Percentiles rank a stretch among this genome's conserved stretches.
phyloP scores from a whole-genome alignment of 2,329 filamentous ascomycete species.

The Pyricularia grisea region DNA sequence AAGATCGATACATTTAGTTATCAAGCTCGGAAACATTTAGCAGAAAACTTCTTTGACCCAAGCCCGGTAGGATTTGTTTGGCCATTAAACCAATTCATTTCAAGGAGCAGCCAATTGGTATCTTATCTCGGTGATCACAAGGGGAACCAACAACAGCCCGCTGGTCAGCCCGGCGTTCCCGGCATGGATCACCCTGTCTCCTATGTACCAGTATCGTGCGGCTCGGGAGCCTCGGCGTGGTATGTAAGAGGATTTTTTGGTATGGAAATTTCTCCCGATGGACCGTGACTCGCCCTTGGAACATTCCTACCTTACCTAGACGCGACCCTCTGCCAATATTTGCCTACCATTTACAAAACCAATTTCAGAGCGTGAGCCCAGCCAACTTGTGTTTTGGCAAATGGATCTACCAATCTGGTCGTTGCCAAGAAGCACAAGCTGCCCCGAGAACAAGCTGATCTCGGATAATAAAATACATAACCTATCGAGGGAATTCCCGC shows the following conservation, averaged over 20 bases:
- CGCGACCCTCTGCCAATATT: background rate
- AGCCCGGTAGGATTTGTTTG: too few relatives aligned
- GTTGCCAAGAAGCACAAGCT: background rate
- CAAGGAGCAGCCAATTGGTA: background rate
- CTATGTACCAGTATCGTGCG: background rate
- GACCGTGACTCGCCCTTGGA: background rate
- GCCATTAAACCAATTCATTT: too few relatives aligned
- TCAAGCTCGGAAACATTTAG: too few relatives aligned
- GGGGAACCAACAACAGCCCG: background rate
- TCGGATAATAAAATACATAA: background rate
- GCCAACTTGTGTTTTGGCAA: background rate
- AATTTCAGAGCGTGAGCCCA: background rate
- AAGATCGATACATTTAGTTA: too few relatives aligned
- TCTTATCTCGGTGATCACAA: background rate
- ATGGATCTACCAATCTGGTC: background rate
- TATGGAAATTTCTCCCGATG: background rate
- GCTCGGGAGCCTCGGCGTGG: background rate
- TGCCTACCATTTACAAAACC: background rate
- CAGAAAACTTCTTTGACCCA: too few relatives aligned
- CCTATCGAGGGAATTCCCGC: background rate
- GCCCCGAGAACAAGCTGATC: background rate
- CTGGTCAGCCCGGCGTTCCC: background rate
- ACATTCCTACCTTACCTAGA: background rate
- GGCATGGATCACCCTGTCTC: background rate
- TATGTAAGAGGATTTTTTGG: background rate